Conservation (phyloP, 306 rosid genomes). For the Prunus padus region DNA sequence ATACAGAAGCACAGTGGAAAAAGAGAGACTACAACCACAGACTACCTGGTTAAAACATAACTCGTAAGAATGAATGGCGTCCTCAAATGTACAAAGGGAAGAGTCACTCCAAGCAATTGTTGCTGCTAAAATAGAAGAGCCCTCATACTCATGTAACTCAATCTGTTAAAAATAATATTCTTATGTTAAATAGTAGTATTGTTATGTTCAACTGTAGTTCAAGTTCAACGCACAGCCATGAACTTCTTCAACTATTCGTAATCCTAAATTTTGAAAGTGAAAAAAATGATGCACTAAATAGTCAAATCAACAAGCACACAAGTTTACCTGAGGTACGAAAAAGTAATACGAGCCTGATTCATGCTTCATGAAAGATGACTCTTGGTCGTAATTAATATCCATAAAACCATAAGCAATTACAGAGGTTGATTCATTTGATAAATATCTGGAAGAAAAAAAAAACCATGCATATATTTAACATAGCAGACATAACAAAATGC, state of each 20-base stretch:
- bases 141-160: conserved; percentile 80
- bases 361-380: conserved; percentile 33
- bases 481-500: background rate
- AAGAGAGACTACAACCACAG: conserved; percentile 10
- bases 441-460: conserved; percentile 47
- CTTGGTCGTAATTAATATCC: conserved; percentile 45
- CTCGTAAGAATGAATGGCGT: conserved; percentile 57
- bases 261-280: background rate
- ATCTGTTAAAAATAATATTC: conserved; percentile 48
- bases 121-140: conserved; percentile 66
- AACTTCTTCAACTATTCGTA: conserved; percentile 1
- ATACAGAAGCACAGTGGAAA: conserved; percentile 14
- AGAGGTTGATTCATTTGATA: conserved; percentile 55
- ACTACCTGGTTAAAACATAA: conserved; percentile 71
- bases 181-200: background rate
- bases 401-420: conserved; percentile 70
- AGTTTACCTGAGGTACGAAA: conserved; percentile 82
- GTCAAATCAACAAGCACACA: conserved; percentile 5
- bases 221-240: background rate
- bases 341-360: conserved; percentile 58
- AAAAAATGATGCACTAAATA: background rate
- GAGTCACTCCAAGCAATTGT: conserved; percentile 79
- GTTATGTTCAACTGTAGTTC: background rate
- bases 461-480: background rate
- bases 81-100: conserved; percentile 57